Base-by-base conservation (phyloP, 1,284 basidiomycete genomes). In the Leucoagaricus sp. region DNA sequence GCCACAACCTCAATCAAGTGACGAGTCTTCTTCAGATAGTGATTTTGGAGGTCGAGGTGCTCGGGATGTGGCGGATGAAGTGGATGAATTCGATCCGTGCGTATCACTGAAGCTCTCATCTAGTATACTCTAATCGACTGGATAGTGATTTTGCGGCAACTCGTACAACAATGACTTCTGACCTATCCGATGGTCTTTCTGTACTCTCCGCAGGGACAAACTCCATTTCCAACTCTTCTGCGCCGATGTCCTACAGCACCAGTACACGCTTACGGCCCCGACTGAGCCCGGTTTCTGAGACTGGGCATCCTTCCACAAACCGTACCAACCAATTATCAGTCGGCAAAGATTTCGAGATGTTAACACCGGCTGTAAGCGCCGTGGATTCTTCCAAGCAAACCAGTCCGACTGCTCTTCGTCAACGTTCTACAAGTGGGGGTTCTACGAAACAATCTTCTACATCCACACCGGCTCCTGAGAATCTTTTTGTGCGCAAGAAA, bases 61-160 rank as follows among this genome's bases (percentile, higher is more conserved):
- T 31, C 78, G 76, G 15, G 76, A 73, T 3, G 77, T 78, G 41
- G 78, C 84, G 70, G 85, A 86, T 58, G 81, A 84, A 47, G 86
- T 80, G 7, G 88, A 84, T 53, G 87, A 88, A 57, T 90, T 89
- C 61, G 88, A 91, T 65, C 87, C 87, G 87, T 89, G 68, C 65
- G 86, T 76, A 8, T 23, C 48, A 40, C n/a, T n/a, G 55, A 6
- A 21, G 12, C 12, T 9, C 26, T 25, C n/a, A 19, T 12, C 33
- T 19, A 17, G 2, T 21, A 48, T n/a, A 46, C 9, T 36, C 31
- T 21, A 13, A 17, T 17, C 31, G 9, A 40, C 21, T 47, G 55
- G 15, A 12, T 59, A 83, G 78, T 5, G 80, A 81, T 56, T 84
- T 82, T 66, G 77, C 76, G 33, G 72, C 77, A 38, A 82, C 73